A percentile compares a stretch with the other conserved stretches of the same genome.
Evolutionary conservation across 2,329 filamentous ascomycete genomes (phyloP).

Genomic region (Sporothrix variecibatus): DNA sequence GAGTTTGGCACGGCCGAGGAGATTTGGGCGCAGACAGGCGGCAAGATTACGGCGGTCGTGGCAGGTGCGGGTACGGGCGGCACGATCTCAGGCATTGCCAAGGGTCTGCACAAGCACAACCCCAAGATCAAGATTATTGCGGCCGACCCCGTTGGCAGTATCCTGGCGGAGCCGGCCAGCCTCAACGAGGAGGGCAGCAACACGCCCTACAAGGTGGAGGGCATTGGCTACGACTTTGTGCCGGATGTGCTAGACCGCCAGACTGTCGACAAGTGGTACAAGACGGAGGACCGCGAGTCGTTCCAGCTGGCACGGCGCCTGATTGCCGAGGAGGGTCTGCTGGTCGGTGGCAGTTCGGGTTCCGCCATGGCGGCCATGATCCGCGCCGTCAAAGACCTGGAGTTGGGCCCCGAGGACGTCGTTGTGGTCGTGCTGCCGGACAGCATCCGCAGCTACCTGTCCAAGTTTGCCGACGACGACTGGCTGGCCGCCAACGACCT

Average conservation of each 20-base stretch:
- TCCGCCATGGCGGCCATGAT: conserved; percentile 85
- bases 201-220: conserved; percentile 94
- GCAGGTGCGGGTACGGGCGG: conserved; percentile 94
- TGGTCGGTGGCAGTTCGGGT: conserved; percentile 91
- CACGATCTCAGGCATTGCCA: conserved; percentile 87
- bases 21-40: conserved; percentile 88
- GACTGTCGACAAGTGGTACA: conserved; percentile 92
- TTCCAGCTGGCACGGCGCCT: conserved; percentile 87
- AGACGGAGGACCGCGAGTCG: conserved; percentile 90
- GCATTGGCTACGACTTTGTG: conserved; percentile 98
- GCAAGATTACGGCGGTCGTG: conserved; percentile 78
- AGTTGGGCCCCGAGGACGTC: conserved; percentile 79
- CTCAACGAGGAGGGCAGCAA: conserved; percentile 82
- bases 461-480: conserved; percentile 98
- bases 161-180: conserved; percentile 76
- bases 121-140: conserved; percentile 82
- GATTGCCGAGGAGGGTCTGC: conserved; percentile 89
- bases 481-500: conserved; percentile 98
- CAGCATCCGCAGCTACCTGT: conserved; percentile 95
- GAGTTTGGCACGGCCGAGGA: conserved; percentile 94
- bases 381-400: conserved; percentile 72
- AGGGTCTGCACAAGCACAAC: conserved; percentile 85
- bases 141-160: conserved; percentile 89
- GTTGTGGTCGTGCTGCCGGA: conserved; percentile 92
- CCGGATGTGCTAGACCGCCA: conserved; percentile 86